Conservation (phyloP, 2,329 filamentous ascomycete species). For the Curvularia sp. region DNA sequence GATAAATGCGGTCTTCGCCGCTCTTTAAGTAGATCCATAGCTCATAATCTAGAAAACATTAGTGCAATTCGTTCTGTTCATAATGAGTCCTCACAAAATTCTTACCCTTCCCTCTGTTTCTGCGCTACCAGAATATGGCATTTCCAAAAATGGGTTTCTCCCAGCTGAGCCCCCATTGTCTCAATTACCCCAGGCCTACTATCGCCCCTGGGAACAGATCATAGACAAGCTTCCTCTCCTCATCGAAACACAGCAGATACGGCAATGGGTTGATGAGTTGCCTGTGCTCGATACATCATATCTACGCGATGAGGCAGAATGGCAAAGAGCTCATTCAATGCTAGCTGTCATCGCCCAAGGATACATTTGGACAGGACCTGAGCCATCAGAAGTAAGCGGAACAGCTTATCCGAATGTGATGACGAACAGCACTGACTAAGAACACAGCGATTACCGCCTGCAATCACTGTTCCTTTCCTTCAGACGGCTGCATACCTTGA, state of each 20-base stretch:
- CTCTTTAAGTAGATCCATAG: constrained; percentile 12
- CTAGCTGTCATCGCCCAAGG: constrained; percentile 76
- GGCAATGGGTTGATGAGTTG: constrained; percentile 73
- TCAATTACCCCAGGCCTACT: constrained; percentile 79
- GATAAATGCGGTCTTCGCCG: constrained; percentile 32
- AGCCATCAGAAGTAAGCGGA: constrained; percentile 68
- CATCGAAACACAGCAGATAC: constrained; percentile 75
- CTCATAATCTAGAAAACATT: constrained; percentile 2
- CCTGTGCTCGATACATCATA: constrained; percentile 76
- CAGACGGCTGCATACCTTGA: constrained; percentile 40
- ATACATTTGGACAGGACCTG: constrained; percentile 80
- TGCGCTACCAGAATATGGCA: constrained; percentile 73
- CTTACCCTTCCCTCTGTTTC: constrained; percentile 32
- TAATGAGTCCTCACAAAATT: constrained; percentile 41
- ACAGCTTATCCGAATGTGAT: not conserved
- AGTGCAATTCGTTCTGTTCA: constrained; percentile 9
- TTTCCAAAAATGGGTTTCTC: constrained; percentile 81
- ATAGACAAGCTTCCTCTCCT: constrained; percentile 77
- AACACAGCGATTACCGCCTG: constrained; percentile 38
- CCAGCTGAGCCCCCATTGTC: constrained; percentile 75
- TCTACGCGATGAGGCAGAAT: constrained; percentile 79
- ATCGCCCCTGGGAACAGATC: constrained; percentile 85
- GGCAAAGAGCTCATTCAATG: constrained; percentile 78
- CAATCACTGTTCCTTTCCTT: constrained; percentile 42
- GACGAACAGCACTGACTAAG: constrained; percentile 15